These are phyloP conservation scores for Amauroascus niger DNA, from an alignment of 2,329 filamentous ascomycete genomes.

Conservation along the genomic window DNA sequence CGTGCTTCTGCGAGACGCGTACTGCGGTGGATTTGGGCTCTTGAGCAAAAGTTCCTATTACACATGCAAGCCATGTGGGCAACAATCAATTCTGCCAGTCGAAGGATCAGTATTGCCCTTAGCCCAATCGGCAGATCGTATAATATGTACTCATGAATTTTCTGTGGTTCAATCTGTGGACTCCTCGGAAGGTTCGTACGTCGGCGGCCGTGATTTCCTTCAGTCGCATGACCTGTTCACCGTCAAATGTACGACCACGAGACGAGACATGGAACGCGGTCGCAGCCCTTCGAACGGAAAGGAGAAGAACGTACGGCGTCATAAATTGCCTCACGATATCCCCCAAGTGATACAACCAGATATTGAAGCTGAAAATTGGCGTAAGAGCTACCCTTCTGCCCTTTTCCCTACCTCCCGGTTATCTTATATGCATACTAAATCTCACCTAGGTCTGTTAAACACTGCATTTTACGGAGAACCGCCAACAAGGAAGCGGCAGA, in stretches of 20 bases:
- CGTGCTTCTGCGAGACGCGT: background rate
- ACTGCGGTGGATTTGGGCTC: background rate
- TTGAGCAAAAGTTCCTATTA: conserved; percentile 1
- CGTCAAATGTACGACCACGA: background rate
- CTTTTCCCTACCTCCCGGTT: background rate
- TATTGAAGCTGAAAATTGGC: background rate
- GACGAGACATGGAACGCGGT: background rate
- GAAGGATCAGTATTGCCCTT: background rate
- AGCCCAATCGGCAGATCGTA: no score
- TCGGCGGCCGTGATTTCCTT: no score
- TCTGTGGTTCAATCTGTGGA: background rate
- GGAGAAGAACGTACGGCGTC: background rate
- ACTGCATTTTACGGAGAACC: no score
- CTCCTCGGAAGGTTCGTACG: conserved; percentile 2
- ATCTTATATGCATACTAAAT: background rate
- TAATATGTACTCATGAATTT: no score
- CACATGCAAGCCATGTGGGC: conserved; percentile 4
- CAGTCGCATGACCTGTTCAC: background rate
- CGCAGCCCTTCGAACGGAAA: no score
- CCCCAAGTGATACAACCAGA: background rate
- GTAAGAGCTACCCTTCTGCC: background rate
- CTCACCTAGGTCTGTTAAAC: background rate
- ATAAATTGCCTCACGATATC: no score
- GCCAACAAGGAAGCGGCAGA: background rate
- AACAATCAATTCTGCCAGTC: conserved; percentile 1